Conservation (phyloP, 2,329 filamentous ascomycete genomes). For the Ascochyta rabiei region DNA sequence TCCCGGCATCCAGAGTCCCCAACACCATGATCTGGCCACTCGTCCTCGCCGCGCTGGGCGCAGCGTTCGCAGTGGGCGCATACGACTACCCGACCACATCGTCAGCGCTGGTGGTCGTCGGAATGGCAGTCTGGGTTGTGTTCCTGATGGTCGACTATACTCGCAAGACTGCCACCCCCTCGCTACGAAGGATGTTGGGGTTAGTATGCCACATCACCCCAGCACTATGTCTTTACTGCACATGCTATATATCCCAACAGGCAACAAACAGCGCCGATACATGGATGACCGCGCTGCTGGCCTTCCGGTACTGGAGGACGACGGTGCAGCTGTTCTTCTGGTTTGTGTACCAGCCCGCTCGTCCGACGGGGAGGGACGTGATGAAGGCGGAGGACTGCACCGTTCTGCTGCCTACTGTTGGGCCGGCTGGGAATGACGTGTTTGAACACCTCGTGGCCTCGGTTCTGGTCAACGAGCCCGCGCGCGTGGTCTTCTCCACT, state of each 20-base stretch:
- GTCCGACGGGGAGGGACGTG: not conserved
- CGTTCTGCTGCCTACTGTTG: slow-evolving; percentile 30
- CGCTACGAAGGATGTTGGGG: not conserved
- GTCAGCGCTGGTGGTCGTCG: not conserved
- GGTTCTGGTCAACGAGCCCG: slow-evolving; percentile 23
- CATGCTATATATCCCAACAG: not conserved
- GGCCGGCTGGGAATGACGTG: slow-evolving; percentile 13
- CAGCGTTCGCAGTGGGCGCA: not conserved
- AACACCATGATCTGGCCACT: not conserved
- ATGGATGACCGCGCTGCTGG: slow-evolving; percentile 21
- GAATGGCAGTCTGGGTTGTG: slow-evolving; percentile 4
- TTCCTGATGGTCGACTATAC: slow-evolving; percentile 17
- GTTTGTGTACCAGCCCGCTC: slow-evolving; percentile 20
- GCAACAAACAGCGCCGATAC: slow-evolving; percentile 9
- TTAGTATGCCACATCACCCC: slow-evolving; percentile 22
- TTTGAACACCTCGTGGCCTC: slow-evolving; percentile 16
- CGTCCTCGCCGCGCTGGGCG: not conserved
- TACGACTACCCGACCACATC: not conserved
- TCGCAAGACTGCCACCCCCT: not conserved
- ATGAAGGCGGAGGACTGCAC: slow-evolving; percentile 21
- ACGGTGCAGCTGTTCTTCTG: slow-evolving; percentile 24
- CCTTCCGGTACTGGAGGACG: slow-evolving; percentile 31
- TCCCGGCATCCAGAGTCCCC: no score
- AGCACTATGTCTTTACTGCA: slow-evolving; percentile 5
- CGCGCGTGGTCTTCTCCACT: slow-evolving; percentile 25